A percentile compares a stretch with the other conserved stretches of the same genome.
phyloP scores from a whole-genome alignment of 768 basidiomycete genomes.

The Daedaleopsis nitida region DNA sequence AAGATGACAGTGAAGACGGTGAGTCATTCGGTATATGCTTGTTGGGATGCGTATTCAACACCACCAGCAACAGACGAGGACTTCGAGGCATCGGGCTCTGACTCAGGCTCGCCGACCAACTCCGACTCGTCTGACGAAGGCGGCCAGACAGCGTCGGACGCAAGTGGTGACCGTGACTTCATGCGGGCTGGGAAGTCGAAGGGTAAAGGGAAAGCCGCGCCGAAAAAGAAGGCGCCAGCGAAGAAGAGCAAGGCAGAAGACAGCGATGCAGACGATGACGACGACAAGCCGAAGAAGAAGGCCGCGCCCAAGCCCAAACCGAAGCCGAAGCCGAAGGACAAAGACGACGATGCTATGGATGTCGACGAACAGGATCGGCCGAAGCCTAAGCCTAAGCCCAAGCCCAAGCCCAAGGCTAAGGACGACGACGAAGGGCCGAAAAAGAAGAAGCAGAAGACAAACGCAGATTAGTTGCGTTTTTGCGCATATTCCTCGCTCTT shows the following conservation, averaged over 20 bases:
- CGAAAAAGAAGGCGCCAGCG: constrained; percentile 39
- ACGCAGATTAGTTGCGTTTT: constrained; percentile 35
- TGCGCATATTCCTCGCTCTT: background rate
- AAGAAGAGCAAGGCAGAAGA: constrained; percentile 26
- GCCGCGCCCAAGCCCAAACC: constrained; percentile 44
- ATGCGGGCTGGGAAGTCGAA: constrained; percentile 42
- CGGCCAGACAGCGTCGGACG: constrained; percentile 81
- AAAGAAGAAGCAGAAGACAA: constrained; percentile 75
- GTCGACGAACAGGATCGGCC: constrained; percentile 36
- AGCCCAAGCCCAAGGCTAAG: constrained; percentile 44
- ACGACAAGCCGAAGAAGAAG: constrained; percentile 49
- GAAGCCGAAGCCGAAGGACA: constrained; percentile 43
- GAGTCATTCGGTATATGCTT: constrained; percentile 9
- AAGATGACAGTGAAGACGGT: constrained; percentile 83
- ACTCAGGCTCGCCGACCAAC: constrained; percentile 85
- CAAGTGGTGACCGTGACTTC: constrained; percentile 75
- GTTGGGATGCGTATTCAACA: background rate
- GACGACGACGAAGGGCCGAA: constrained; percentile 52
- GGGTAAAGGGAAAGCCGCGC: constrained; percentile 25
- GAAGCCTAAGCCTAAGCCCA: constrained; percentile 48
- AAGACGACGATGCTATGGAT: constrained; percentile 45
- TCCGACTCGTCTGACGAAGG: constrained; percentile 68
- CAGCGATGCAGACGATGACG: constrained; percentile 41
- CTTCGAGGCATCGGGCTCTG: constrained; percentile 84
- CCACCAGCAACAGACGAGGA: constrained; percentile 72